Evolutionary conservation across 805 yeast genomes (phyloP), one percentile per base, ranked within the genome.

Genomic region (Schizosaccharomyces cryophilus): DNA sequence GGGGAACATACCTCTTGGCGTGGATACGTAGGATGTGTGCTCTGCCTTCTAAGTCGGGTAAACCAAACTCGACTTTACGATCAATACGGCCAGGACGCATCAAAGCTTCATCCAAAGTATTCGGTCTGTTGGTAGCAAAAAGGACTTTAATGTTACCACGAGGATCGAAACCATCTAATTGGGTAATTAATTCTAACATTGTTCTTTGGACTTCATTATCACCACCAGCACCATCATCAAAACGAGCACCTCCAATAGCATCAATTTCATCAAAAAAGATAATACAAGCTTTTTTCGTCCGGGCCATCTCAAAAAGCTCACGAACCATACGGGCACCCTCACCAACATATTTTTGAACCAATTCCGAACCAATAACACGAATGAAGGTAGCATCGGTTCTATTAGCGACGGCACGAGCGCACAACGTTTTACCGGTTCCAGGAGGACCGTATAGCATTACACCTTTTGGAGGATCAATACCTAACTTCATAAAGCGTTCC

Each of bases 261-360:
- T 93, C 99, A 66, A 93, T 84, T 76, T 93, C 99, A 74, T 93
- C 99, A 69, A 93, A 93, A 74, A 93, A 93, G 62, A 93, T 90
- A 69, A 93, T 93, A 74, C 97, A 90, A 1, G 98, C 97, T 70
- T 90, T 89, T 73, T 93, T 93, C 45, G 97, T 85, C 71, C 98
- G 84, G 1, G 99, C 99, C 97, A 93, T 89, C 72, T 93, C 98
- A 68, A 93, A 93, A 69, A 93, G 78, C 74, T 93, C 99, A 73
- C 99, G 82, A 61, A 93, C 97, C 98, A 93, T 93, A 71, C 98
- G 82, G 4, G 98, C 98, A 75, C 99, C 99, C 75, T 93, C 99
- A 71, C 99, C 99, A 60, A 93, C 97, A 71, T 93, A 93, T 72
- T 93, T 93, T 73, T 93, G 99, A 38, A 93, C 98, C 71, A 93